Conservation (phyloP, 2,329 filamentous ascomycete genomes). For the Colletotrichum tamarilloi region DNA sequence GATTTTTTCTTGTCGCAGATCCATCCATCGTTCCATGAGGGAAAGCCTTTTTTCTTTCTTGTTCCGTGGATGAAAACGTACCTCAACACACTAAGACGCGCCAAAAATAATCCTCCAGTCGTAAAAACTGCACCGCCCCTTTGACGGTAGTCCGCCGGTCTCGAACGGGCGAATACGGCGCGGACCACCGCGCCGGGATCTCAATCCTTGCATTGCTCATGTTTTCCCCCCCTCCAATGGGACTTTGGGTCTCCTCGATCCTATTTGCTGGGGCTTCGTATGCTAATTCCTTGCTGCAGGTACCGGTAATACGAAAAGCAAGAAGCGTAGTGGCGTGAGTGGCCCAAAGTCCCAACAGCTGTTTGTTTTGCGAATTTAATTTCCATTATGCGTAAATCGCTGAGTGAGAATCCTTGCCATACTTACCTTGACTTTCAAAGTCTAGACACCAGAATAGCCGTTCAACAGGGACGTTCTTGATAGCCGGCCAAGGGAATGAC, state of each 20-base stretch:
- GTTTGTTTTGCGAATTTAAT: not conserved
- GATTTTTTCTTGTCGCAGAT: constrained; percentile 11
- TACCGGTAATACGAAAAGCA: not conserved
- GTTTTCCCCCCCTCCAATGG: not conserved
- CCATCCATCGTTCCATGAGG: not conserved
- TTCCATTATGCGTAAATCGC: not conserved
- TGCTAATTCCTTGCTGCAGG: not conserved
- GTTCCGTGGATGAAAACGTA: not conserved
- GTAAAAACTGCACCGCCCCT: constrained; percentile 1
- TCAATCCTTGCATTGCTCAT: constrained; percentile 6
- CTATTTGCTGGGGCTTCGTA: not conserved
- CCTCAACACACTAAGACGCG: not conserved
- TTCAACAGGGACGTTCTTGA: not conserved
- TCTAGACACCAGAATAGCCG: not conserved
- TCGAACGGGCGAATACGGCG: constrained; percentile 17
- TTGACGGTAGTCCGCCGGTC: constrained; percentile 18
- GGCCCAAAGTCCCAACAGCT: not conserved
- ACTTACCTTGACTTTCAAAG: not conserved
- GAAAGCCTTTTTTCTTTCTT: not conserved
- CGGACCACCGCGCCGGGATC: not conserved
- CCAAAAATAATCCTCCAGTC: not conserved
- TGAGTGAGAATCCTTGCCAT: not conserved
- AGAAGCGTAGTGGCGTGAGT: not conserved
- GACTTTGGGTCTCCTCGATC: not conserved
- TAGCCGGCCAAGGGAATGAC: not conserved